Base-by-base conservation (phyloP, 2,329 filamentous ascomycete species). In the Aspergillus sp. region DNA sequence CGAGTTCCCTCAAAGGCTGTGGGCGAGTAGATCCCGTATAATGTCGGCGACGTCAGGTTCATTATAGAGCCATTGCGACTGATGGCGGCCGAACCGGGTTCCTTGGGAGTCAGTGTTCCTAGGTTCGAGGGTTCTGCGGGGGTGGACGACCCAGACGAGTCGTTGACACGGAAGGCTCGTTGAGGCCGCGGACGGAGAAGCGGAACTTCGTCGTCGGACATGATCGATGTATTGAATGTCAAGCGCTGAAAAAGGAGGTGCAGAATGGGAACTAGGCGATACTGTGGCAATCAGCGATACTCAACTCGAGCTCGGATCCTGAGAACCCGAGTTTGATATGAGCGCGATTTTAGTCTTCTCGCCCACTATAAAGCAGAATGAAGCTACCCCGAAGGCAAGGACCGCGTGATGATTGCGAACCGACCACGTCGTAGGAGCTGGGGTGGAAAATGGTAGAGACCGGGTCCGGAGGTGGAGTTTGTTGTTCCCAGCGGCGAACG, bases 1-100 rank as follows among this genome's bases (percentile, higher is more conserved):
- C 67, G 79, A 73, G 63, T 82, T 76, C 62, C 75, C 44, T 83
- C 79, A 57, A 83, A 83, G 32, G 83, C 81, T 1, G 85, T 84
- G 6, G 86, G 86, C 11, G 87, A 87, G 79, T 96, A 99, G 68
- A 99, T 99, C 54, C 95, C 93, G 65, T 89, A 90, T 5, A 99
- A 83, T 0, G 95, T 96, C 2, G 91, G 93, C 9, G 90, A 88
- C 4, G 91, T 96, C 59, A 99, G 82, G 71, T 97, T 96, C 69
- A 92, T 80, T 56, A 91, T 84, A 9, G 91, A 96, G 63, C 89
- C 86, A 22, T 88, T 89, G 57, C 90, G 86, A 69, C 84, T 88
- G 63, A 85, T 79, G 51, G 63, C 82, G 76, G 63, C 73, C 61
- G 66, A 71, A 34, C 62, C 66, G 43, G 63, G 49, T 30, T 71